Evolutionary conservation across 78 protist species (phyloP), one percentile per base, ranked within the genome.

Genomic region (Guillardia theta): DNA sequence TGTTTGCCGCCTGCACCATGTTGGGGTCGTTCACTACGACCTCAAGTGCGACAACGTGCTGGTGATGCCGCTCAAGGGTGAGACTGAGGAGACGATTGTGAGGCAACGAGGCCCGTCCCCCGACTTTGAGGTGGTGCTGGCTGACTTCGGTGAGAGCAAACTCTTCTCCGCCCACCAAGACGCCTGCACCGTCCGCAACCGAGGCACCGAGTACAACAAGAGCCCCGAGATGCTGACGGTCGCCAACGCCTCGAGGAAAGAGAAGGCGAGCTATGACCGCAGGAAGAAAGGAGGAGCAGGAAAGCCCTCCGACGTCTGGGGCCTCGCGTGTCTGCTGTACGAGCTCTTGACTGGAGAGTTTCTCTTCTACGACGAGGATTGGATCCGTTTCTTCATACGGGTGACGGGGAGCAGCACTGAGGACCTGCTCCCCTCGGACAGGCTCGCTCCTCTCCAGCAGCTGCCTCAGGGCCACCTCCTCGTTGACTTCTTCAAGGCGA

Each of bases 151-250:
- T 46, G 98, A 97, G 96, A 92, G 97, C 43, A 94, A 94, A 39
- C 50, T 96, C 24, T 98, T 95, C 93, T 21, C 88, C 27, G 39
- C 36, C 30, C 98, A 96, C 43, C 93, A 88, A 15, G 98, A 96
- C 37, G 96, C 97, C 18, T 93, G 92, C 94, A 96, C 98, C 62
- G 93, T 93, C 21, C 87, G 96, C 47, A 96, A 98, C 93, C 46
- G 98, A 5, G 99, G 99, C 46, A 98, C 99, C 0, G 99, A 98
- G 94, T 97, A 93, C 94, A 96, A 97, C 92, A 98, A 97, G 95
- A 58, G 96, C 64, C 99, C 99, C 47, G 99, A 98, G 96, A 97
- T 98, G 98, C 92, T 98, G 6, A 96, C 58, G 24, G 94, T 97
- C 27, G 98, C 97, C 3, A 94, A 87, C 62, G 53, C 92, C 46